Evolutionary conservation across 495 filamentous ascomycete genomes (phyloP), one percentile per base, ranked within the genome.

Genomic region (Bacidia gigantensis): DNA sequence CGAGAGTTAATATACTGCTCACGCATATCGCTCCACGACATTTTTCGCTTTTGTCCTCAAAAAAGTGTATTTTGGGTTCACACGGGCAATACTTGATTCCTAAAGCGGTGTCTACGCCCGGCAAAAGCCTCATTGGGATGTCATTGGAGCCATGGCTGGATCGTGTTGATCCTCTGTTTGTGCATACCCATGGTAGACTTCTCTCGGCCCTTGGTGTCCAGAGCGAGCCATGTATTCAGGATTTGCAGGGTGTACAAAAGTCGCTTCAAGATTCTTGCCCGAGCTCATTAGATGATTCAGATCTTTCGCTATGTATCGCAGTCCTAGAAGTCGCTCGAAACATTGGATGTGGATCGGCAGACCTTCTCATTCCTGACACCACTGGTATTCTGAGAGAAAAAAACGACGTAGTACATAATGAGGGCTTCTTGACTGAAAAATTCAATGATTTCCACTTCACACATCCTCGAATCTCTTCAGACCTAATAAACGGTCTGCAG

Each of bases 391-490:
- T 63, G n/a, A 51, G 49, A 20, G 25, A 40, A n/a, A 24, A 54
- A 0, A 2, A 40, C 11, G 49, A 52, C 2, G 52, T 63, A 2
- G 62, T 59, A 3, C 52, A 54, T 29, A 60, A 58, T 45, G 52
- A 55, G 2, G 53, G 45, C 0, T 32, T 52, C 20, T 39, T 52
- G 11, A 41, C 22, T 18, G 58, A 49, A 12, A 41, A 48, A 26
- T 32, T 58, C 22, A 25, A 53, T 2, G 49, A 56, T 17, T 50
- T 65, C 41, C 48, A 58, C 23, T 58, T 63, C 40, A 59, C 61
- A 9, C 64, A 70, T 50, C 57, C 64, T 17, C 39, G 50, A 1
- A 49, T 72, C 25, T 55, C 67, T 1, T 38, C 23, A 11, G 39
- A 46, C 40, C 56, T 60, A 3, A 58, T 58, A 11, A 22, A 53